A percentile compares a stretch with the other conserved stretches of the same genome.
phyloP scores from a whole-genome alignment of 371 early-diverging fungal species.

The Fennellomyces sp. region DNA sequence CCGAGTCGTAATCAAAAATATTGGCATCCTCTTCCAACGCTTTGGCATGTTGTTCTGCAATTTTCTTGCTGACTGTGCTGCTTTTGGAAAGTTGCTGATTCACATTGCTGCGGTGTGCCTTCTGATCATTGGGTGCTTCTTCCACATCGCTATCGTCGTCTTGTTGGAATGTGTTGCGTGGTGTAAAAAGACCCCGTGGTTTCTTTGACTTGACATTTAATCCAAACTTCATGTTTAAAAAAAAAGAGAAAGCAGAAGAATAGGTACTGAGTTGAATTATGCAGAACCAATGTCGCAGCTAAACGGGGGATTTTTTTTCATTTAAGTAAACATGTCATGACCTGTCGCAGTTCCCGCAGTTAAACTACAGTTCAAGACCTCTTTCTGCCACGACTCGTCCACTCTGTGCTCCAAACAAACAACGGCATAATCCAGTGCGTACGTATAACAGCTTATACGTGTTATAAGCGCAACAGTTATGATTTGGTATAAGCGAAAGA shows the following conservation, averaged over 20 bases:
- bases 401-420: too few species aligned
- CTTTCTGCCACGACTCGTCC: too few species aligned
- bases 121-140: slow-evolving; percentile 17
- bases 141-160: slow-evolving; percentile 12
- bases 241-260: neutral
- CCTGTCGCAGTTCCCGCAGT: too few species aligned
- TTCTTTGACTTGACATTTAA: slow-evolving; percentile 39
- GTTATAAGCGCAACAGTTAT: too few species aligned
- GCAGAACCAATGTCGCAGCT: too few species aligned
- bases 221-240: slow-evolving; percentile 41
- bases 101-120: slow-evolving; percentile 20
- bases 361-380: too few species aligned
- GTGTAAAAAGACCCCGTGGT: slow-evolving; percentile 7
- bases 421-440: too few species aligned
- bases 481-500: too few species aligned
- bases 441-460: too few species aligned
- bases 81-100: slow-evolving; percentile 36
- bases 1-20: slow-evolving; percentile 90
- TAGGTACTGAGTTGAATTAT: too few species aligned
- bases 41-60: slow-evolving; percentile 57
- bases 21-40: slow-evolving; percentile 83
- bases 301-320: too few species aligned
- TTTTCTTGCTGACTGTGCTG: slow-evolving; percentile 36
- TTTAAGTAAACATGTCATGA: too few species aligned
- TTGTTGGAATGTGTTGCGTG: slow-evolving; percentile 25